phyloP scores from a whole-genome alignment of 352 stramenopile species.

The Phytophthora lateralis region DNA sequence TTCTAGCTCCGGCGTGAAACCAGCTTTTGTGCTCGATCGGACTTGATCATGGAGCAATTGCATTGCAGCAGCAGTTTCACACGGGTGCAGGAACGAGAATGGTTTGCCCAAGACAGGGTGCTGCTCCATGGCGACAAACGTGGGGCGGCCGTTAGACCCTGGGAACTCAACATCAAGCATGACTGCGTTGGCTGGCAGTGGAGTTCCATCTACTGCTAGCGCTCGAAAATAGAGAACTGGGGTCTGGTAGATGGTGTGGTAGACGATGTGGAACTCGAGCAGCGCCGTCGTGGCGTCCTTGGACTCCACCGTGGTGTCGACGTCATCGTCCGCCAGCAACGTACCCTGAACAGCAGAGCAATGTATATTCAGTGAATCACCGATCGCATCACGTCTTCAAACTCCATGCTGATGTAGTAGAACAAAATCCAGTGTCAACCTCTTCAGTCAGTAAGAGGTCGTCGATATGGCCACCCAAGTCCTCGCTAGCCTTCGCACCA shows the following conservation, averaged over 20 bases:
- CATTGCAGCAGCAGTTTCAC: conserved; percentile 75
- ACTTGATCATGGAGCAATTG: conserved; percentile 51
- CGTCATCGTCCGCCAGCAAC: conserved; percentile 12
- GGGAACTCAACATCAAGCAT: conserved; percentile 39
- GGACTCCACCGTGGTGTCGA: not conserved
- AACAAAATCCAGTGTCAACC: conserved; percentile 7
- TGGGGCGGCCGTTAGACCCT: conserved; percentile 34
- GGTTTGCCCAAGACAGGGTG: conserved; percentile 71
- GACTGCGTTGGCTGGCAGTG: conserved; percentile 24
- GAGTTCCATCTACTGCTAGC: conserved; percentile 45
- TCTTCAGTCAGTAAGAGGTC: conserved; percentile 24
- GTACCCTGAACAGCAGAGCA: conserved; percentile 5
- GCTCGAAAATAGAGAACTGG: conserved; percentile 76
- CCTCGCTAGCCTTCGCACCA: not conserved
- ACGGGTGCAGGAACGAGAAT: conserved; percentile 81
- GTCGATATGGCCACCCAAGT: conserved; percentile 16
- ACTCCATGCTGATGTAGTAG: no score
- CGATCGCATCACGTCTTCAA: not conserved
- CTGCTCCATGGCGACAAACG: conserved; percentile 67
- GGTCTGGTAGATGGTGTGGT: conserved; percentile 75
- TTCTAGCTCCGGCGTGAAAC: not conserved
- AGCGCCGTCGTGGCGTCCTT: conserved; percentile 36
- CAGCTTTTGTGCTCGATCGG: not conserved
- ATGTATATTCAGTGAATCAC: not conserved
- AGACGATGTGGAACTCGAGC: conserved; percentile 85